Percentiles rank a stretch among this genome's conserved stretches.
Conservation (phyloP, 2,329 filamentous ascomycete genomes). For the Drechslerella dactyloides region DNA sequence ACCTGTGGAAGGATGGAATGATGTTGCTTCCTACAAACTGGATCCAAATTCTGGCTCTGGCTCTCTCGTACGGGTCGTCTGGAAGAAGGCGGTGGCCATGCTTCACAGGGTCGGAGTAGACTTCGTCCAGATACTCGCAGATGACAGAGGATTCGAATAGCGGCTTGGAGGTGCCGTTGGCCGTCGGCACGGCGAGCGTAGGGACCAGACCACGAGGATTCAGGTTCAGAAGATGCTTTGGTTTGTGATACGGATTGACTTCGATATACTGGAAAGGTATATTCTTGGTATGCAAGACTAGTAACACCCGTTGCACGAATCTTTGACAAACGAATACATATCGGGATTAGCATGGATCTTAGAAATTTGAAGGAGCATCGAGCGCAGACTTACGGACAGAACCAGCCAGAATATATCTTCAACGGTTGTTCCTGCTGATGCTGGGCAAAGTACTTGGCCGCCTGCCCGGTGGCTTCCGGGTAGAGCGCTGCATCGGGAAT, state of each 20-base stretch:
- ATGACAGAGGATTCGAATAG: slow-evolving; percentile 76
- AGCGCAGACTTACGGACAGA: slow-evolving; percentile 64
- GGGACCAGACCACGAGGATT: slow-evolving; percentile 80
- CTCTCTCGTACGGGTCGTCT: slow-evolving; percentile 68
- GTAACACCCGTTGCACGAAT: slow-evolving; percentile 12
- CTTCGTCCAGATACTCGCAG: slow-evolving; percentile 77
- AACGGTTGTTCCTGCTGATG: slow-evolving; percentile 61
- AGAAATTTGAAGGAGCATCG: too few species aligned
- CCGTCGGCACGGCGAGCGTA: slow-evolving; percentile 61
- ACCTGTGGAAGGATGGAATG: slow-evolving; percentile 72
- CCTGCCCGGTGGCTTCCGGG: slow-evolving; percentile 38
- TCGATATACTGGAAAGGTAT: slow-evolving; percentile 72
- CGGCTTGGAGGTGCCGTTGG: slow-evolving; percentile 61
- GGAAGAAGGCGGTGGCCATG: slow-evolving; percentile 63
- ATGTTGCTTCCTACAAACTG: slow-evolving; percentile 73
- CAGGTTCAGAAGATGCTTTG: slow-evolving; percentile 69
- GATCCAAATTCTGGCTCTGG: slow-evolving; percentile 73
- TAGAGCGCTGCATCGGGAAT: slow-evolving; percentile 36
- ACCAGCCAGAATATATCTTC: slow-evolving; percentile 77
- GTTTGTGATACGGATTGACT: slow-evolving; percentile 80
- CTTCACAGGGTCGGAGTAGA: slow-evolving; percentile 63
- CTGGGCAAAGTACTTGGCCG: slow-evolving; percentile 36
- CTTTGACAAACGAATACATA: neutral
- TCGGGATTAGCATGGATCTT: neutral
- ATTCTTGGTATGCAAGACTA: slow-evolving; percentile 25